Evolutionary conservation across 768 basidiomycete species (phyloP), one percentile per base, ranked within the genome.

Genomic region (Thelephora ganbajun): DNA sequence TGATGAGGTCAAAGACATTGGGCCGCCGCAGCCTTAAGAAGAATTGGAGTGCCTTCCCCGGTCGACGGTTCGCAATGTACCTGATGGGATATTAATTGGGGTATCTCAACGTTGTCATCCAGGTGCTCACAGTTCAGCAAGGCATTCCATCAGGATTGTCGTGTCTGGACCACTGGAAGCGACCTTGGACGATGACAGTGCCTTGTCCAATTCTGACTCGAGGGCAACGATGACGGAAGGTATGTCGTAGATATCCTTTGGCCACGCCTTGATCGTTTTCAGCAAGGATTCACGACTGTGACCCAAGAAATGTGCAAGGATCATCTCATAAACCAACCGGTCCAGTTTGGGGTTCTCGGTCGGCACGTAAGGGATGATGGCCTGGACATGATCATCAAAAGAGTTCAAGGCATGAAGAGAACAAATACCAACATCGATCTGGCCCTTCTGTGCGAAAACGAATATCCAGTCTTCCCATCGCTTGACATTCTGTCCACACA

Each of bases 401-500:
- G 5, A 12, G 35, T 43, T 37, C 43, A 12, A n/a, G 22, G 30
- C 44, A 19, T 22, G 13, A 16, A 54, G 14, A 42, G 33, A 22
- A 18, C 43, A 13, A 19, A 2, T 18, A 62, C 74, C 19, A 50
- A 88, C 91, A 63, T 85, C 79, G 13, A 97, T 66, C 49, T 90
- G 80, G 20, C 76, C 72, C 55, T 81, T 76, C 60, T 90, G 79
- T 1, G 84, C 85, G 59, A 94, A 98, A 12, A 76, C 67, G 56
- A 96, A 94, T 57, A 97, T 86, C 87, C 87, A 96, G 55, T 84
- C 78, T 59, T 97, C 93, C 96, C 96, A 99, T n/a, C 76, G 72
- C 56, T 79, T 81, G 11, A 72, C 63, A 55, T 94, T 77, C 39
- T 77, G 77, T 3, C 76, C 82, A 53, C 94, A 85, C 6, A 97